Conservation (phyloP, 768 basidiomycete genomes). For the Pleurotus pulmonarius region DNA sequence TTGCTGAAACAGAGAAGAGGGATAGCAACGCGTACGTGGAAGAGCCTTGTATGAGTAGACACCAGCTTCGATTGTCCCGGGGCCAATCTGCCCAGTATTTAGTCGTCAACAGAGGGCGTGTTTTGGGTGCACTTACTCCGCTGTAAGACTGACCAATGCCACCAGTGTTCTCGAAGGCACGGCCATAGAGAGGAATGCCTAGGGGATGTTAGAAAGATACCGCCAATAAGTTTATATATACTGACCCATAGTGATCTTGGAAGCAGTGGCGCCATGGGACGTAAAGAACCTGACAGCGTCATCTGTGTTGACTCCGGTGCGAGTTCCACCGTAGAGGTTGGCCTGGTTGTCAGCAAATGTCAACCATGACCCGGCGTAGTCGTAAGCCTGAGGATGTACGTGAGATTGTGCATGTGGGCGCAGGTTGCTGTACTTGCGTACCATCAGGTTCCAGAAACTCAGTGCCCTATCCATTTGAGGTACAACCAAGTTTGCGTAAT, state of each 20-base stretch:
- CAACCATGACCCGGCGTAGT: slow-evolving; percentile 79
- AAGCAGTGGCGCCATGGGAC: slow-evolving; percentile 54
- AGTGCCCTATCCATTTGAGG: slow-evolving; percentile 63
- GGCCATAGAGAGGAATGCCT: slow-evolving; percentile 81
- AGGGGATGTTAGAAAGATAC: background rate
- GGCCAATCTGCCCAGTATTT: slow-evolving; percentile 48
- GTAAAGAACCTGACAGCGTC: slow-evolving; percentile 59
- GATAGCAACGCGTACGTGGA: slow-evolving; percentile 40
- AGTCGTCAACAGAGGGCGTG: background rate
- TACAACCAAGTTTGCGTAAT: slow-evolving; percentile 56
- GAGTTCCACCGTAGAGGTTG: slow-evolving; percentile 63
- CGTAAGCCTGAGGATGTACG: slow-evolving; percentile 48
- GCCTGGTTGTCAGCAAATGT: slow-evolving; percentile 53
- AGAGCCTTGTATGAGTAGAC: slow-evolving; percentile 77
- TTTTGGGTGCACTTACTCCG: slow-evolving; percentile 40
- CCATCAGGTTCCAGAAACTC: slow-evolving; percentile 84
- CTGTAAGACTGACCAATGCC: slow-evolving; percentile 67
- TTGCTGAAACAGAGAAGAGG: background rate
- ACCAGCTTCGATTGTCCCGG: slow-evolving; percentile 66
- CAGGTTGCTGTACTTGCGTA: slow-evolving; percentile 14
- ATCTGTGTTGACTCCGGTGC: slow-evolving; percentile 67
- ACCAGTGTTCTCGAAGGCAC: slow-evolving; percentile 67
- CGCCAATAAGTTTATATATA: background rate
- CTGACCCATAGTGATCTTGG: slow-evolving; percentile 66
- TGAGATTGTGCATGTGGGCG: background rate